Percentiles rank a stretch among this genome's conserved stretches.
These are phyloP conservation scores for Penicillium hordei DNA, from an alignment of 2,329 filamentous ascomycete species.

Conservation along the genomic window DNA sequence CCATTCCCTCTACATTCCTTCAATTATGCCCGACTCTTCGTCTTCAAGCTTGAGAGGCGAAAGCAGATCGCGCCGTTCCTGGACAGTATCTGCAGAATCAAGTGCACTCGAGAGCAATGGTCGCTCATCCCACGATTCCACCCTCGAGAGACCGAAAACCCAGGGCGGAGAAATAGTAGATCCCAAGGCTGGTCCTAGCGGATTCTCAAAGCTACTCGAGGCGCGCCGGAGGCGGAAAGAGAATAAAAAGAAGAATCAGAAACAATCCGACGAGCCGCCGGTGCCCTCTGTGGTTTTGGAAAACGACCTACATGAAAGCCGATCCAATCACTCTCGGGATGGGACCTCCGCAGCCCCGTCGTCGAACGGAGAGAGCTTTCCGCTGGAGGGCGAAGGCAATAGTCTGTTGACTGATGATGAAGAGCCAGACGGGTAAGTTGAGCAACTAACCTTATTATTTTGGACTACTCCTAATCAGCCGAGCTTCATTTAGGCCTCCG, in stretches of 20 bases:
- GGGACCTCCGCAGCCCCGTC: conserved; percentile 26
- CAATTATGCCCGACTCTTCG: conserved; percentile 37
- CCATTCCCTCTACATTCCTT: conserved; percentile 2
- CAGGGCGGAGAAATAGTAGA: conserved; percentile 40
- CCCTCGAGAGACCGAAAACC: conserved; percentile 39
- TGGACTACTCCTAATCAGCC: background rate
- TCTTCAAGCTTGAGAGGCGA: conserved; percentile 40
- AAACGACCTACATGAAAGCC: conserved; percentile 22
- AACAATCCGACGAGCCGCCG: conserved; percentile 23
- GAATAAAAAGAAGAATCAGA: conserved; percentile 30
- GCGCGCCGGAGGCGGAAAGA: conserved; percentile 48
- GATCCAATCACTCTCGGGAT: conserved; percentile 28
- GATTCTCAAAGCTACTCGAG: conserved; percentile 54
- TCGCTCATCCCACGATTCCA: conserved; percentile 42
- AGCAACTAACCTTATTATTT: background rate
- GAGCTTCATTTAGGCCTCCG: conserved; percentile 38
- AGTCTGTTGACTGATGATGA: conserved; percentile 39
- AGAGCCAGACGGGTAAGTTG: conserved; percentile 43
- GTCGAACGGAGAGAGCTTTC: conserved; percentile 24
- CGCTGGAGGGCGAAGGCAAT: conserved; percentile 24
- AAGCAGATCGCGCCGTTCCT: conserved; percentile 38
- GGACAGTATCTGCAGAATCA: conserved; percentile 37
- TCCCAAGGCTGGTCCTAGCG: conserved; percentile 43
- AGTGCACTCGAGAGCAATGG: conserved; percentile 36
- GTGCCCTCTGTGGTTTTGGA: conserved; percentile 26